Conservation (phyloP, 257 asterid genomes). For the Penstemon eatonii region DNA sequence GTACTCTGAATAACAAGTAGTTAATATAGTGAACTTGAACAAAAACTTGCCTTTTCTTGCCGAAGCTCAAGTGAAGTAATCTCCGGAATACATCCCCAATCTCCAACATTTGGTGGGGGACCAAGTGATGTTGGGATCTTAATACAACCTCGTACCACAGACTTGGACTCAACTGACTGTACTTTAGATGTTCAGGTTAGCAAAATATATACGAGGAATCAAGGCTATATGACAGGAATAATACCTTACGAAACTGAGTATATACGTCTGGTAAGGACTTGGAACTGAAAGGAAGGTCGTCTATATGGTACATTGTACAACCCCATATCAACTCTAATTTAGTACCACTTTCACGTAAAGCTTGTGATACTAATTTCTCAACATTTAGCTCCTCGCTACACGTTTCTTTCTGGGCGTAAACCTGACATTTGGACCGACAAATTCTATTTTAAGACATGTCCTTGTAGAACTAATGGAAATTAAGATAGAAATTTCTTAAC, state of each 20-base stretch:
- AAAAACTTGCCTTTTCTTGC: conserved; percentile 50
- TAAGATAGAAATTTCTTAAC: conserved; percentile 45
- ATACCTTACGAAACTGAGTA: conserved; percentile 94
- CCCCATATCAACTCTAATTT: conserved; percentile 81
- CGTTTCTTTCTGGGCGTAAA: conserved; percentile 93
- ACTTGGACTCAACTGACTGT: conserved; percentile 80
- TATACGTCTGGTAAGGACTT: conserved; percentile 72
- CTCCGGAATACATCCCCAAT: conserved; percentile 89
- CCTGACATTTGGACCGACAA: conserved; percentile 43
- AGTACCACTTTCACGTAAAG: conserved; percentile 41
- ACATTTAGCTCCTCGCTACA: conserved; percentile 91
- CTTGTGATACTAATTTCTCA: conserved; percentile 60
- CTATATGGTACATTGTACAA: conserved; percentile 77
- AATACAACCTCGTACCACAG: conserved; percentile 60
- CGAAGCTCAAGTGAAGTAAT: conserved; percentile 60
- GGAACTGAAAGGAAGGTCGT: conserved; percentile 76
- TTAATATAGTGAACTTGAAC: conserved; percentile 13
- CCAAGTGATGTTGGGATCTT: conserved; percentile 73
- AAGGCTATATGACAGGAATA: conserved; percentile 1
- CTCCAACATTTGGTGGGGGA: conserved; percentile 63
- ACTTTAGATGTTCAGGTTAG: conserved; percentile 17
- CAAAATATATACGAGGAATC: neutral
- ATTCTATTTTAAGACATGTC: neutral
- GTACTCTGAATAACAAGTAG: conserved; percentile 23
- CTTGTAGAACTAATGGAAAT: neutral